These are phyloP conservation scores for Ceriops tagal DNA, from an alignment of 345 rosid species.

Conservation along the genomic window DNA sequence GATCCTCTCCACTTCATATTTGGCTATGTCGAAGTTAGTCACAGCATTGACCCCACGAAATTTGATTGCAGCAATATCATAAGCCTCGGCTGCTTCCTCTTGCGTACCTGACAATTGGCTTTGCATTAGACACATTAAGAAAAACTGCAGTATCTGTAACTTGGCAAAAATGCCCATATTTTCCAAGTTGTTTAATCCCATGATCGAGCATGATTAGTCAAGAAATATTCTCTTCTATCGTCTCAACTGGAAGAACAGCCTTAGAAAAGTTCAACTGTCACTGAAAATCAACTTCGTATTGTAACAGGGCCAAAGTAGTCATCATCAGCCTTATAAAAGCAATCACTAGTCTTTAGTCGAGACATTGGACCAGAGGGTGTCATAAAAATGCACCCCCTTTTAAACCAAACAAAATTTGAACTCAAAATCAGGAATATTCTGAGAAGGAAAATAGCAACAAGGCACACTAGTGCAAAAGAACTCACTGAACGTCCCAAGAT, in stretches of 20 bases:
- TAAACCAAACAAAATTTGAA: constrained; percentile 16
- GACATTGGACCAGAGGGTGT: constrained; percentile 21
- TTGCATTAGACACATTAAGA: neutral
- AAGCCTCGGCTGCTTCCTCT: constrained; percentile 88
- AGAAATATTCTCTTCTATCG: neutral
- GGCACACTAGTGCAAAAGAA: constrained; percentile 3
- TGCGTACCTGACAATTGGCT: constrained; percentile 51
- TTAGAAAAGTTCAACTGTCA: constrained; percentile 19
- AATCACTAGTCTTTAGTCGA: constrained; percentile 33
- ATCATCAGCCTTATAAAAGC: constrained; percentile 49
- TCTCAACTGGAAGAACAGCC: constrained; percentile 19
- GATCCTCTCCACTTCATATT: constrained; percentile 72
- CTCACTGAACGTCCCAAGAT: constrained; percentile 82
- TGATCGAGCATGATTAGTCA: neutral
- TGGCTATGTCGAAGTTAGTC: constrained; percentile 68
- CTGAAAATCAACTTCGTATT: constrained; percentile 15
- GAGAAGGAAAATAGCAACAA: constrained; percentile 1
- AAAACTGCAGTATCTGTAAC: neutral
- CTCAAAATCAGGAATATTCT: constrained; percentile 12
- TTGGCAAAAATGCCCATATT: neutral
- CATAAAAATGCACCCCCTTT: constrained; percentile 20
- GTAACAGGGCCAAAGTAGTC: constrained; percentile 24
- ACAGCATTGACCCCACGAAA: constrained; percentile 76
- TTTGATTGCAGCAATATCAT: constrained; percentile 75
- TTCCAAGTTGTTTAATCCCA: neutral